These are phyloP conservation scores for Amanita phalloides DNA, from an alignment of 768 basidiomycete genomes.

Conservation along the genomic window DNA sequence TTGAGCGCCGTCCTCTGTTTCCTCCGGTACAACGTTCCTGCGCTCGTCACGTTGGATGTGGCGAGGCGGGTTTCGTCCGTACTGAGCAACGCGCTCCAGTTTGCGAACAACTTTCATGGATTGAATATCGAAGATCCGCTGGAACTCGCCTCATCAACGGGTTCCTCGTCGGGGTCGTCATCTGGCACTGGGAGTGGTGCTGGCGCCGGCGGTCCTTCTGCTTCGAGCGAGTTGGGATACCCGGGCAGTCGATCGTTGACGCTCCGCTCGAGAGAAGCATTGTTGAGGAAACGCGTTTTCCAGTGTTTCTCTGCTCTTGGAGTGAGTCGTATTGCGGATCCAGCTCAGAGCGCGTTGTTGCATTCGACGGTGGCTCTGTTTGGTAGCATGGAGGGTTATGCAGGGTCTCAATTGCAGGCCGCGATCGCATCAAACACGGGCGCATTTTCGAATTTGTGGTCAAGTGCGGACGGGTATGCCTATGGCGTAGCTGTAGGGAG, in stretches of 20 bases:
- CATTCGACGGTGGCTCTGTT: conserved; percentile 77
- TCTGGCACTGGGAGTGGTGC: not conserved
- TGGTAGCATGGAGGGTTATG: conserved; percentile 78
- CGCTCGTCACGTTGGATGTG: conserved; percentile 83
- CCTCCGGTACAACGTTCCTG: conserved; percentile 63
- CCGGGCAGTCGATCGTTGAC: conserved; percentile 28
- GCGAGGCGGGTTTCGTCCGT: conserved; percentile 81
- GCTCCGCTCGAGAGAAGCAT: conserved; percentile 69
- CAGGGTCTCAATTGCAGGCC: conserved; percentile 80
- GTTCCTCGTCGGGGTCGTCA: not conserved
- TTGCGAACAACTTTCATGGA: conserved; percentile 74
- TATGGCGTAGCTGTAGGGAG: conserved; percentile 42
- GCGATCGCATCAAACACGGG: conserved; percentile 84
- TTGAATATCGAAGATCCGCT: conserved; percentile 56
- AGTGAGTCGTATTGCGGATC: conserved; percentile 66
- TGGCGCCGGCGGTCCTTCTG: not conserved
- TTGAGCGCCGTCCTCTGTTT: conserved; percentile 85
- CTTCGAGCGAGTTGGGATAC: conserved; percentile 24
- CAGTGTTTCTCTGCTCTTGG: conserved; percentile 86
- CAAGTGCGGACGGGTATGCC: conserved; percentile 78
- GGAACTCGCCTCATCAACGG: not conserved
- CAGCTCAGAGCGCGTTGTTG: conserved; percentile 70
- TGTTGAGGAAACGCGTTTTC: conserved; percentile 76
- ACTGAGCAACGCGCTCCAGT: conserved; percentile 82
- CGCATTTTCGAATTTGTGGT: conserved; percentile 79